Evolutionary conservation across 441 rosid species (phyloP), one percentile per base, ranked within the genome.

Genomic region (Euphorbia schlechtendalii): DNA sequence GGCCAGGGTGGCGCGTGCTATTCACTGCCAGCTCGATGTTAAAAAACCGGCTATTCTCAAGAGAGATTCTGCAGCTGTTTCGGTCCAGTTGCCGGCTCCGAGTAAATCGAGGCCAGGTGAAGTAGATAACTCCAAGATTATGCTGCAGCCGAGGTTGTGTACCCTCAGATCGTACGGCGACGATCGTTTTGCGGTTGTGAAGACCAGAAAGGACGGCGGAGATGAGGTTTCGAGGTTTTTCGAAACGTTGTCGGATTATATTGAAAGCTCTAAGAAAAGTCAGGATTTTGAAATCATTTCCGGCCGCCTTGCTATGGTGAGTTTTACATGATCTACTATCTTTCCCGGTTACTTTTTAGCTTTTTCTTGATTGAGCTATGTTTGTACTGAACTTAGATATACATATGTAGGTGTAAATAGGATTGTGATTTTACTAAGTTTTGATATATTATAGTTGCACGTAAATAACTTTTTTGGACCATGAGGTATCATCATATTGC

Each of bases 271-370:
- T 15, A 83, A 81, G 81, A 88, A 86, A 73, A 92, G 94, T 67
- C 96, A 79, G 0, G 90, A 92, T 59, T 83, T 92, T 14, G 98
- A 92, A 81, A 92, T 88, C 56, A 84, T 92, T 71, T 86, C 90
- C 0, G 96, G 98, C 13, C 80, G 96, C 30, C 82, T 92, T 11
- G 96, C 96, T 12, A 92, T 92, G 96, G 96, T 88, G 45, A 60
- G 69, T 59, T 24, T 32, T 12, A 0, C 3, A 58, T 4, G 11
- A 38, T 8, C 41, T 6, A 3, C 34, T 32, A 32, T 32, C 34
- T 32, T 32, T 32, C 34, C 6, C 6, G 6, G 34, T 32, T 3
- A 32, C 6, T 32, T 32, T 32, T 32, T 32, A 2, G 3, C 6
- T 3, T n/a, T n/a, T n/a, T n/a, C n/a, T n/a, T n/a, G n/a, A n/a